Evolutionary conservation across 2,329 filamentous ascomycete genomes (phyloP).

Genomic region (Sphaerulina musiva): DNA sequence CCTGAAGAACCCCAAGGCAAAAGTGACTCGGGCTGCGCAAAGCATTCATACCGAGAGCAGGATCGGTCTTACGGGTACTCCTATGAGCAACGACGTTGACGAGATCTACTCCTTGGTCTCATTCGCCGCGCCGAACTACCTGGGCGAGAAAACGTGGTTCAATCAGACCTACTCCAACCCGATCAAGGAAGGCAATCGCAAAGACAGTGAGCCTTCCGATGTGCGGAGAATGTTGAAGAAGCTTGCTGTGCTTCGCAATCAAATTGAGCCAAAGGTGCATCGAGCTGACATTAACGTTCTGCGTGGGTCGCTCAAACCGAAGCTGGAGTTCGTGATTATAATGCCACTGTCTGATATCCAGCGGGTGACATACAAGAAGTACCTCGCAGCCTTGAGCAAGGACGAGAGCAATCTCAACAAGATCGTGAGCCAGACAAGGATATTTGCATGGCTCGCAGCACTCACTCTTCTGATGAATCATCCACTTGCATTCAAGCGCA

Average conservation of each 20-base stretch:
- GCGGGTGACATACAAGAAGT: constrained; percentile 53
- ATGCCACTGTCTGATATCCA: constrained; percentile 65
- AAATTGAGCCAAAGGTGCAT: constrained; percentile 71
- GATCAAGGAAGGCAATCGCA: constrained; percentile 64
- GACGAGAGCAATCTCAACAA: constrained; percentile 26
- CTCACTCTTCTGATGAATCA: constrained; percentile 54
- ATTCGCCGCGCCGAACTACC: constrained; percentile 74
- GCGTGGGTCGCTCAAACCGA: constrained; percentile 60
- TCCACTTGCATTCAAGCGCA: constrained; percentile 48
- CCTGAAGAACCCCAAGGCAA: constrained; percentile 60
- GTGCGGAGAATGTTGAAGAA: constrained; percentile 57
- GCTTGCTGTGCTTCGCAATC: constrained; percentile 63
- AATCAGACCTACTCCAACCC: constrained; percentile 61
- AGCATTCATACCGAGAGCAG: constrained; percentile 61
- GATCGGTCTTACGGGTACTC: constrained; percentile 81
- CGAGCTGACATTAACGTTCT: constrained; percentile 65
- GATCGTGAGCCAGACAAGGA: constrained; percentile 4
- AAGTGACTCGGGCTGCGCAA: constrained; percentile 49
- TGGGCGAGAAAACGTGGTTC: constrained; percentile 65
- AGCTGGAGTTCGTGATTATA: constrained; percentile 74
- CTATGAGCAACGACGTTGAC: constrained; percentile 72
- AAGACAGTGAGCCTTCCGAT: constrained; percentile 53
- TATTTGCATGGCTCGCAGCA: constrained; percentile 52
- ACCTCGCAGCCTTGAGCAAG: constrained; percentile 40
- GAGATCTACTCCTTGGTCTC: constrained; percentile 86